phyloP scores from a whole-genome alignment of 192 early-diverging fungal genomes.

The Podila minutissima region DNA sequence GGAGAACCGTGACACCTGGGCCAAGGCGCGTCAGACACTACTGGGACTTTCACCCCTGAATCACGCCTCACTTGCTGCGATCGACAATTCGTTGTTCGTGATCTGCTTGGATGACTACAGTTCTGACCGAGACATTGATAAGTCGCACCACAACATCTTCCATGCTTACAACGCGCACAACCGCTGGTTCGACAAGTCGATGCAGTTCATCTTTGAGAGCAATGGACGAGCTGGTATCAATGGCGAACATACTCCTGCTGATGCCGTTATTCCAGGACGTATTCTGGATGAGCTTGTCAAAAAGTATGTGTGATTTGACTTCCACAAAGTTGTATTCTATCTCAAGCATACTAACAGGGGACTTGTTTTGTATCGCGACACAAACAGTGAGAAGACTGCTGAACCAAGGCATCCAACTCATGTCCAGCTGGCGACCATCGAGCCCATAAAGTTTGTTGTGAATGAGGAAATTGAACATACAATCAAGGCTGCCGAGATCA shows the following conservation, averaged over 20 bases:
- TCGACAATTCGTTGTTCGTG: slow-evolving; percentile 85
- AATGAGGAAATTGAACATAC: slow-evolving; percentile 59
- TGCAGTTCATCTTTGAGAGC: slow-evolving; percentile 86
- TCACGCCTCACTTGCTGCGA: slow-evolving; percentile 61
- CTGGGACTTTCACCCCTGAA: slow-evolving; percentile 49
- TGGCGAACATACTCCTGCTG: slow-evolving; percentile 95
- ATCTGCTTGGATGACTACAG: slow-evolving; percentile 87
- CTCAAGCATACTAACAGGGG: neutral
- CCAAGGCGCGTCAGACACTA: slow-evolving; percentile 53
- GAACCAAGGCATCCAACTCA: slow-evolving; percentile 51
- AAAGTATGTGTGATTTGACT: slow-evolving; percentile 60
- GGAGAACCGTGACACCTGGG: slow-evolving; percentile 91
- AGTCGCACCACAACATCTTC: slow-evolving; percentile 76
- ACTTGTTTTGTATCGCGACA: neutral
- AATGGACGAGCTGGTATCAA: slow-evolving; percentile 92
- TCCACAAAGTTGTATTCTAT: neutral
- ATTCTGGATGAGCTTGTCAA: slow-evolving; percentile 76
- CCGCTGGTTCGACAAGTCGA: slow-evolving; percentile 97
- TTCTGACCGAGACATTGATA: slow-evolving; percentile 68
- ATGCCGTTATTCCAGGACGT: slow-evolving; percentile 89
- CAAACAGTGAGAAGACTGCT: slow-evolving; percentile 61
- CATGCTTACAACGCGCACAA: slow-evolving; percentile 84
- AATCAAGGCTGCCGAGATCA: slow-evolving; percentile 71
- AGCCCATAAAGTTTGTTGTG: slow-evolving; percentile 78
- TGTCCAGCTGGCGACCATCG: slow-evolving; percentile 58